Conservation (phyloP, 768 basidiomycete species). For the Pholiota molesta region DNA sequence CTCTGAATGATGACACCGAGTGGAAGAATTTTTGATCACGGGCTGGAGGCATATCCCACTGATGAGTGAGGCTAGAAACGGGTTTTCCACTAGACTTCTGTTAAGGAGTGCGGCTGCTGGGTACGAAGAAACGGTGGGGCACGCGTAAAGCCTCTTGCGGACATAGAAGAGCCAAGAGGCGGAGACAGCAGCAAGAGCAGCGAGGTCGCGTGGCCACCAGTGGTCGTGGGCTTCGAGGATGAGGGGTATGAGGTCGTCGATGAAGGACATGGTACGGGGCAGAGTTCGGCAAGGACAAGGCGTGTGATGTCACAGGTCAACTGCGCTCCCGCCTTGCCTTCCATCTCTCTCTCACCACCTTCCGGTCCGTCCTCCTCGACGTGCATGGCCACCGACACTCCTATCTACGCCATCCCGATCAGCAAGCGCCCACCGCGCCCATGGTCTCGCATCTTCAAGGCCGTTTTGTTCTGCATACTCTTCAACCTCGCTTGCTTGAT, state of each 20-base stretch:
- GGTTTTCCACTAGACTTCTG: constrained; percentile 41
- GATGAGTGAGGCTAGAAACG: constrained; percentile 38
- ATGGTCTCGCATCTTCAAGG: constrained; percentile 55
- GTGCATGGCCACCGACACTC: constrained; percentile 25
- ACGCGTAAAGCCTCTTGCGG: constrained; percentile 47
- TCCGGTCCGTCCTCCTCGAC: constrained; percentile 10
- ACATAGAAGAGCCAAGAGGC: constrained; percentile 47
- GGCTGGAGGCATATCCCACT: constrained; percentile 46
- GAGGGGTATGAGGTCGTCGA: constrained; percentile 55
- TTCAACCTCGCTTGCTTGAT: constrained; percentile 70
- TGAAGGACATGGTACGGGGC: constrained; percentile 26
- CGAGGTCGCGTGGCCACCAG: constrained; percentile 59
- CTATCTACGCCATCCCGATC: constrained; percentile 52
- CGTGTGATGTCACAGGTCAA: constrained; percentile 22
- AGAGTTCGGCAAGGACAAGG: constrained; percentile 6
- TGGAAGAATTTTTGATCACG: constrained; percentile 14
- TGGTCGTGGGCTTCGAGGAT: constrained; percentile 50
- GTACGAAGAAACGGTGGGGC: constrained; percentile 44
- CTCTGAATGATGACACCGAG: constrained; percentile 27
- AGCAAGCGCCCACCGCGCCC: constrained; percentile 51
- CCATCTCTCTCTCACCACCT: neutral
- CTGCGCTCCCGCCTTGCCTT: constrained; percentile 9
- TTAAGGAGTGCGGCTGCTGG: constrained; percentile 43
- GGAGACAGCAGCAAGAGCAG: constrained; percentile 52
- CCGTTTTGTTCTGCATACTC: constrained; percentile 52